phyloP scores from a whole-genome alignment of 805 yeast genomes.

The Candida methanosorbosa region DNA sequence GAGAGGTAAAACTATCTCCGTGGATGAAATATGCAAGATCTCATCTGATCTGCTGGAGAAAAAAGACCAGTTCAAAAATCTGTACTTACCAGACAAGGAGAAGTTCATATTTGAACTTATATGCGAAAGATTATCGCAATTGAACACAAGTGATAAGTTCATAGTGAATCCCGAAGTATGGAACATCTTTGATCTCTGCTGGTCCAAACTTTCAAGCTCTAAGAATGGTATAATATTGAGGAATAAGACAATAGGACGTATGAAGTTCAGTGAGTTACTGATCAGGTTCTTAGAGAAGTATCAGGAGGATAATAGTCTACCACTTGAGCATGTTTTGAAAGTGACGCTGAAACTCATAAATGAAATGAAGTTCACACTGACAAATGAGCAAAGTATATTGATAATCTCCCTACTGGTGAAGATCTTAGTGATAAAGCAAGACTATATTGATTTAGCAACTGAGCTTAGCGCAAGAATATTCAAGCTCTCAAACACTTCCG shows the following conservation, averaged over 20 bases:
- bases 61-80: conserved; percentile 2
- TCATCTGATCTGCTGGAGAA: conserved; percentile 26
- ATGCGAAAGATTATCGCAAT: conserved; percentile 51
- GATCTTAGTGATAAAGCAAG: not conserved
- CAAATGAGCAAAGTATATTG: conserved; percentile 18
- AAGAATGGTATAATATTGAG: conserved; percentile 28
- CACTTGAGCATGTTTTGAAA: no score
- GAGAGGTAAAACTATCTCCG: conserved; percentile 41
- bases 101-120: conserved; percentile 50
- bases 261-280: conserved; percentile 37
- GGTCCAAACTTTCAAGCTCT: no score
- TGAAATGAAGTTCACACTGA: conserved; percentile 8
- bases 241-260: conserved; percentile 30
- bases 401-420: conserved; percentile 7
- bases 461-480: no score
- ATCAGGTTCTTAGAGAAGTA: no score
- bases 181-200: no score
- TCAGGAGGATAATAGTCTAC: no score
- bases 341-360: no score
- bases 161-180: conserved; percentile 37
- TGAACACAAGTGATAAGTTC: conserved; percentile 31
- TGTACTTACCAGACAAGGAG: conserved; percentile 47
- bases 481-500: conserved; percentile 15
- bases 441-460: not conserved
- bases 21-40: conserved; percentile 31